Percentiles rank a stretch among this genome's conserved stretches.
Conservation (phyloP, 495 filamentous ascomycete genomes). For the Margaritispora aquatica region DNA sequence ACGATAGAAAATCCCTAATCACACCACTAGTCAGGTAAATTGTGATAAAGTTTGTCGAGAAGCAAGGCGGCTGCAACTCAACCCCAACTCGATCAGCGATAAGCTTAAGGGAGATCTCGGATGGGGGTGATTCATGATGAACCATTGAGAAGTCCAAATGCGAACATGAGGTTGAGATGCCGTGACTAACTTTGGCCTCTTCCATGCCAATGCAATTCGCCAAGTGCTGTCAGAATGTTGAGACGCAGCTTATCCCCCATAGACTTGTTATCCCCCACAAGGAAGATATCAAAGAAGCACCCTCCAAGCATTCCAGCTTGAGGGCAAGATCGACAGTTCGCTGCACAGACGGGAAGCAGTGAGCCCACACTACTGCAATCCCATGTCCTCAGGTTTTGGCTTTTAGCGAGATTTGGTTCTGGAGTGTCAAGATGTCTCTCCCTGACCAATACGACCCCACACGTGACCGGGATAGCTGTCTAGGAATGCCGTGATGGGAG, state of each 20-base stretch:
- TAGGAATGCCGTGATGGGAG: not conserved
- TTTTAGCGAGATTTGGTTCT: not conserved
- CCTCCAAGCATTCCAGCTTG: not conserved
- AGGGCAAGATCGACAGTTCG: not conserved
- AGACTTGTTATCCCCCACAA: not conserved
- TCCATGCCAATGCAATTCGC: not conserved
- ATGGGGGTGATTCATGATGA: not conserved
- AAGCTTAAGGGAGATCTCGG: not conserved
- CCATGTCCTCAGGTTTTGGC: not conserved
- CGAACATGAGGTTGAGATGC: not conserved
- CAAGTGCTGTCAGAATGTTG: not conserved
- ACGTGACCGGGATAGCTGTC: too few relatives aligned
- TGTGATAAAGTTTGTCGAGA: not conserved
- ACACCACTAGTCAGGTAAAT: too few relatives aligned
- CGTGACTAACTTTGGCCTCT: not conserved
- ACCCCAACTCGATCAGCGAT: not conserved
- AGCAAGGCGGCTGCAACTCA: not conserved
- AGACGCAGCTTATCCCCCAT: not conserved
- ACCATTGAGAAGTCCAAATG: not conserved
- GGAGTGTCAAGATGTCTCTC: not conserved
- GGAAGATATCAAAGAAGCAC: not conserved
- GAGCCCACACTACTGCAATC: not conserved
- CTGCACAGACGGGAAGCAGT: not conserved
- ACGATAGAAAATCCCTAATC: too few relatives aligned
- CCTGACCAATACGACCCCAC: not conserved